Conservation (phyloP, 768 basidiomycete genomes). For the Hortiboletus flavorubellus region DNA sequence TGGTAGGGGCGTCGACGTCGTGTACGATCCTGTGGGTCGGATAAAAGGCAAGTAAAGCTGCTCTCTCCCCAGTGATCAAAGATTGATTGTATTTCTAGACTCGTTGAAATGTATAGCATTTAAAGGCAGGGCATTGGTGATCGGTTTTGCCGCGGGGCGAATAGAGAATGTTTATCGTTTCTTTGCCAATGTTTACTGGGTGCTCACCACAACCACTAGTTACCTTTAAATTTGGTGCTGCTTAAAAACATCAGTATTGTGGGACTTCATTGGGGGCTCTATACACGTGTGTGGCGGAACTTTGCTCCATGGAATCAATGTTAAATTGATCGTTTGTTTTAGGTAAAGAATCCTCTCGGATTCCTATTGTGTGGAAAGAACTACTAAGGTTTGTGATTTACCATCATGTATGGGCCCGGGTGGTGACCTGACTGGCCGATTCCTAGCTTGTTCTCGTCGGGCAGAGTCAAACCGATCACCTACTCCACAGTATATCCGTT, state of each 20-base stretch:
- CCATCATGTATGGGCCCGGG: not conserved
- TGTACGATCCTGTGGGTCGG: constrained; percentile 84
- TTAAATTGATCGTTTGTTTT: not conserved
- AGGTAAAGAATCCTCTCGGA: constrained; percentile 65
- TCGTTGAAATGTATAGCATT: constrained; percentile 91
- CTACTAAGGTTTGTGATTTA: constrained; percentile 53
- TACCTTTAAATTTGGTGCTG: constrained; percentile 79
- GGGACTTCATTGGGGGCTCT: constrained; percentile 88
- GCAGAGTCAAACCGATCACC: constrained; percentile 62
- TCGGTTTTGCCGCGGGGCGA: constrained; percentile 54
- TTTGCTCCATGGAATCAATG: not conserved
- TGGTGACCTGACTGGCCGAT: constrained; percentile 1
- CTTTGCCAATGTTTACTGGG: not conserved
- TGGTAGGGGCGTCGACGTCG: constrained; percentile 82
- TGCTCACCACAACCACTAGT: constrained; percentile 38
- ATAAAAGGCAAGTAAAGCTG: constrained; percentile 49
- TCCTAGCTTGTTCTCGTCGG: constrained; percentile 62
- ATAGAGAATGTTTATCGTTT: constrained; percentile 19
- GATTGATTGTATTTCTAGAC: constrained; percentile 42
- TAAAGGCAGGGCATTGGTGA: constrained; percentile 90
- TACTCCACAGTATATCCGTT: constrained; percentile 71
- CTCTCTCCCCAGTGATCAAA: not conserved
- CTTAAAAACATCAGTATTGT: constrained; percentile 83
- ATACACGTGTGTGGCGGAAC: constrained; percentile 48
- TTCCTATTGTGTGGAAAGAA: constrained; percentile 68